Evolutionary conservation across 306 rosid species (phyloP).

Genomic region (Adenanthera pavonina): DNA sequence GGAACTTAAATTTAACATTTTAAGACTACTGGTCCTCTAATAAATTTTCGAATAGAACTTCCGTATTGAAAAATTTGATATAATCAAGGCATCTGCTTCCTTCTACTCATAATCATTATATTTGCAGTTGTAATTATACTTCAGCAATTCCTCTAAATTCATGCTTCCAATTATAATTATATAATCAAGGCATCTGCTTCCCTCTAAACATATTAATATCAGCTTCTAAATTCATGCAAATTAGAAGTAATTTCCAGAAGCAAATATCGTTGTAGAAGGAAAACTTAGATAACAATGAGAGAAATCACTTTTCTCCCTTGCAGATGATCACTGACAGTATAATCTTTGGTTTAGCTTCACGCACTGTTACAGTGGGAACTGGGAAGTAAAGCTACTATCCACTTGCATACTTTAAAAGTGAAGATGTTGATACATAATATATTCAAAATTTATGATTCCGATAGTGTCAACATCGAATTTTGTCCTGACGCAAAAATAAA

Average conservation of each 20-base stretch:
- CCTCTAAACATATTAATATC: background rate
- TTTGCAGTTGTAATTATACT: background rate
- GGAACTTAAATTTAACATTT: background rate
- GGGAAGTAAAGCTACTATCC: background rate
- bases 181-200: no score
- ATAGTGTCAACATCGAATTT: no score
- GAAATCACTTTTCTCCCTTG: background rate
- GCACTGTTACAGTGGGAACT: background rate
- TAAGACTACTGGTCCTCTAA: background rate
- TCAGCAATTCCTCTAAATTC: no score
- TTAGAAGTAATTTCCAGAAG: background rate
- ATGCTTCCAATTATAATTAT: no score
- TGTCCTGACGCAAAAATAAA: no score
- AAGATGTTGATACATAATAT: background rate
- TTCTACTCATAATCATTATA: background rate
- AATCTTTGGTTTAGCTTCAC: constrained; percentile 6
- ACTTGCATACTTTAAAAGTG: background rate
- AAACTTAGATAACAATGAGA: background rate
- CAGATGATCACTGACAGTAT: background rate
- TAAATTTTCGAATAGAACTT: background rate
- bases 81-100: background rate
- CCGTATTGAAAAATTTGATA: background rate
- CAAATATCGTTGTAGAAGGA: constrained; percentile 2
- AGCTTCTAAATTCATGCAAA: background rate
- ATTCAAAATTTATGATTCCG: background rate